Evolutionary conservation across 768 basidiomycete species (phyloP).

Genomic region (Mrakia frigida): DNA sequence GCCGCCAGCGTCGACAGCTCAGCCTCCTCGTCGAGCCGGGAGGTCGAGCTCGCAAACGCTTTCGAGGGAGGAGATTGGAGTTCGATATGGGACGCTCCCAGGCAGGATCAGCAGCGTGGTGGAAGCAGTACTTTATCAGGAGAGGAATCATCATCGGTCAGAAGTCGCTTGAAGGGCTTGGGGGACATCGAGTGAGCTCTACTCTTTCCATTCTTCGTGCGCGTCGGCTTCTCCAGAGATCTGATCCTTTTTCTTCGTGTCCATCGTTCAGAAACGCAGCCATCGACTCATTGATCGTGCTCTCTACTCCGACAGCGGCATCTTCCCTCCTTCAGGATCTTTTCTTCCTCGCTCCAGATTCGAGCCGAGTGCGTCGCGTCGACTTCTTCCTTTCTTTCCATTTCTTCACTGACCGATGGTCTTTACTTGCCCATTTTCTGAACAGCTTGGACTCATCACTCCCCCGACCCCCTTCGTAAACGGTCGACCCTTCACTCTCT

Average conservation of each 20-base stretch:
- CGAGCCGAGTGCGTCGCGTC: slow-evolving; percentile 3
- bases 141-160: not conserved
- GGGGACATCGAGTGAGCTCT: slow-evolving; percentile 8
- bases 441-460: slow-evolving; percentile 40
- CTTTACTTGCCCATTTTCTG: too few species aligned
- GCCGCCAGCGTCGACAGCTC: not conserved
- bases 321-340: not conserved
- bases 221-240: not conserved
- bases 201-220: not conserved
- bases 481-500: slow-evolving; percentile 40
- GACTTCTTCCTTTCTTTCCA: too few species aligned
- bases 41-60: not conserved
- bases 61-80: slow-evolving; percentile 9
- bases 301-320: not conserved
- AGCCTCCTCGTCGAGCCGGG: not conserved
- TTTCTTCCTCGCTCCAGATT: not conserved
- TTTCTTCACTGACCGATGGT: not conserved
- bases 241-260: not conserved
- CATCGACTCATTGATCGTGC: not conserved
- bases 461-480: slow-evolving; percentile 44
- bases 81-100: not conserved
- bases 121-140: not conserved
- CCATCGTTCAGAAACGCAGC: not conserved
- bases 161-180: not conserved
- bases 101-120: not conserved